Conservation (phyloP, 106 monocot species). For the Phalaenopsis equestris region DNA sequence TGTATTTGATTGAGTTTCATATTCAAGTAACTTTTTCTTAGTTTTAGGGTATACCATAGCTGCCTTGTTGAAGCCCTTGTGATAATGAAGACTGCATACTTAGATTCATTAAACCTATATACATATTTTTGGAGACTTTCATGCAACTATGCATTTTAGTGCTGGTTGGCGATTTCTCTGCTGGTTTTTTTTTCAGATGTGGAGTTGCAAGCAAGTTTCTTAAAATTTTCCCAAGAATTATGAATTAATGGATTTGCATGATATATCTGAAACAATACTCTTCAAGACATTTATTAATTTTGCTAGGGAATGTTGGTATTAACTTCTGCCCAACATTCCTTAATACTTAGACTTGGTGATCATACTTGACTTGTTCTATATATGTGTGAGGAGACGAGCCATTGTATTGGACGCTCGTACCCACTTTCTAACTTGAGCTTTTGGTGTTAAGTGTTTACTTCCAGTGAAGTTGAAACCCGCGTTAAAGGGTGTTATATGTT, state of each 20-base stretch:
- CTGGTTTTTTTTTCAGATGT: background rate
- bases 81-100: background rate
- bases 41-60: background rate
- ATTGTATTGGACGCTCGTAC: background rate
- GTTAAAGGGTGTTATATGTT: background rate
- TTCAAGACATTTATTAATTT: background rate
- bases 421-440: background rate
- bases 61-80: background rate
- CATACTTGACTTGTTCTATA: background rate
- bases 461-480: too few species aligned
- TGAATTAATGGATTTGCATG: background rate
- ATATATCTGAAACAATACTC: background rate
- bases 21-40: background rate
- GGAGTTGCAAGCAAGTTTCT: background rate
- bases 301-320: background rate
- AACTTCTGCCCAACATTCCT: background rate
- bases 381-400: background rate
- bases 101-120: background rate
- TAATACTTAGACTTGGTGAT: background rate
- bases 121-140: background rate
- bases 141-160: background rate
- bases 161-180: background rate
- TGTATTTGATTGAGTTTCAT: background rate
- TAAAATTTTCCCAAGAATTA: background rate
- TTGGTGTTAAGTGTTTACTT: background rate